Percentiles rank a stretch among this genome's conserved stretches.
These are phyloP conservation scores for Rhizopus sp. DNA, from an alignment of 371 early-diverging fungal genomes.

Conservation along the genomic window DNA sequence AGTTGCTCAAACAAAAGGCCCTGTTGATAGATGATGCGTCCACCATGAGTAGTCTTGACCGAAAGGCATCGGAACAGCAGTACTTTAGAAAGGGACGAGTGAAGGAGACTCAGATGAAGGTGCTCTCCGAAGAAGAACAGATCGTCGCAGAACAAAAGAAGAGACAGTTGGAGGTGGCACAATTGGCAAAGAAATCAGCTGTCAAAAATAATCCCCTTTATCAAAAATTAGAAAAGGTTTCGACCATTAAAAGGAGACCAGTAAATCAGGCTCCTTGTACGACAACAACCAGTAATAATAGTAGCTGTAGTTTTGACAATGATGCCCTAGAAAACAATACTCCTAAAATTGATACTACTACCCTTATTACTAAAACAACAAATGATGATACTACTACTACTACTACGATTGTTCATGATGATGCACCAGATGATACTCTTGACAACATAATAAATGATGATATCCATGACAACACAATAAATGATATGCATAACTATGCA, in stretches of 20 bases:
- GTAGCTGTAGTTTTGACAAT: no score
- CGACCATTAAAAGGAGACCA: not conserved
- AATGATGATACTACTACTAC: no score
- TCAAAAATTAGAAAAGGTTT: conserved; percentile 30
- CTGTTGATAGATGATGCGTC: conserved; percentile 6
- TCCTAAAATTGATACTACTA: no score
- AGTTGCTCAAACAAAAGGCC: conserved; percentile 21
- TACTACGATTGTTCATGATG: no score
- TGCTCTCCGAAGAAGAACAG: conserved; percentile 21
- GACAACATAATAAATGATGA: no score
- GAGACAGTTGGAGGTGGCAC: conserved; percentile 24
- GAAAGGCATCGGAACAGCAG: conserved; percentile 14
- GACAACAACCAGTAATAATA: no score
- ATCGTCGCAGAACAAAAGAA: conserved; percentile 17
- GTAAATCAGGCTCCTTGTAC: no score
- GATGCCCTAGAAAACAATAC: no score
- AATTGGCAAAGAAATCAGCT: conserved; percentile 27
- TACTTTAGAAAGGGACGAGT: conserved; percentile 29
- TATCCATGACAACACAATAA: no score
- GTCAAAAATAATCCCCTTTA: conserved; percentile 41
- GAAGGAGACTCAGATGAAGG: conserved; percentile 30
- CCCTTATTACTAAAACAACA: no score
- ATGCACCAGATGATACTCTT: no score
- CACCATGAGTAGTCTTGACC: conserved; percentile 7
- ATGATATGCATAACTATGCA: no score